Percentiles rank a stretch among this genome's conserved stretches.
Evolutionary conservation across 768 basidiomycete species (phyloP).

Genomic region (Mycena amicta): DNA sequence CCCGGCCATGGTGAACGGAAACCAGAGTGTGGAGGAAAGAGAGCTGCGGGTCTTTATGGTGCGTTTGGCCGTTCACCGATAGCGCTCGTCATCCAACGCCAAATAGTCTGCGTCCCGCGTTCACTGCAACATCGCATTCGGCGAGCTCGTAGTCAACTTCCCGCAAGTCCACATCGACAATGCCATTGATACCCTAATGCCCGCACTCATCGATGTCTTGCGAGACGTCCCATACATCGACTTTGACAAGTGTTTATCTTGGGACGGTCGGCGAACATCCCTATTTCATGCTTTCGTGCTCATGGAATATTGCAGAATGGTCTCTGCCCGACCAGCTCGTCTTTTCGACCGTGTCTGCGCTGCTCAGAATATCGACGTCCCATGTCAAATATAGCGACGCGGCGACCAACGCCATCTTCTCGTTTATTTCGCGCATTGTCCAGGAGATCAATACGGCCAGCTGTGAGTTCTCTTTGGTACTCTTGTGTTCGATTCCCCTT

Average conservation of each 20-base stretch:
- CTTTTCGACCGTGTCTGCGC: constrained; percentile 74
- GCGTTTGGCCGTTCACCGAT: constrained; percentile 20
- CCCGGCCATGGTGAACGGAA: constrained; percentile 24
- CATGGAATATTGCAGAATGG: constrained; percentile 65
- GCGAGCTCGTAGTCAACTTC: constrained; percentile 71
- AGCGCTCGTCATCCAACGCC: constrained; percentile 2
- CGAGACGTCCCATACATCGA: constrained; percentile 73
- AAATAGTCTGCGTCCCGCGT: constrained; percentile 67
- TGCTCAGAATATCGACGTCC: constrained; percentile 64
- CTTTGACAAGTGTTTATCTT: constrained; percentile 77
- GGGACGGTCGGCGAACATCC: constrained; percentile 62
- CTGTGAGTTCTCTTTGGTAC: constrained; percentile 4
- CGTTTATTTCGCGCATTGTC: constrained; percentile 61
- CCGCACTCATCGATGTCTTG: constrained; percentile 67
- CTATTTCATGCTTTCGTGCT: no score
- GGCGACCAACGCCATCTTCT: constrained; percentile 61
- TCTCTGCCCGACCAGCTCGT: constrained; percentile 84
- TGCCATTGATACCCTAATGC: constrained; percentile 56
- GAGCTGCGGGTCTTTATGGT: constrained; percentile 62
- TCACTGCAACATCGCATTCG: constrained; percentile 84
- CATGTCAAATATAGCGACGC: constrained; percentile 51
- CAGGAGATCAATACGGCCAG: constrained; percentile 53
- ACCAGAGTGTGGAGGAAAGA: constrained; percentile 23
- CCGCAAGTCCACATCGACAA: constrained; percentile 52
- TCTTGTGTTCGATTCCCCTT: constrained; percentile 6